Base-by-base conservation (phyloP, 805 yeast species). In the Saturnispora zaruensis region DNA sequence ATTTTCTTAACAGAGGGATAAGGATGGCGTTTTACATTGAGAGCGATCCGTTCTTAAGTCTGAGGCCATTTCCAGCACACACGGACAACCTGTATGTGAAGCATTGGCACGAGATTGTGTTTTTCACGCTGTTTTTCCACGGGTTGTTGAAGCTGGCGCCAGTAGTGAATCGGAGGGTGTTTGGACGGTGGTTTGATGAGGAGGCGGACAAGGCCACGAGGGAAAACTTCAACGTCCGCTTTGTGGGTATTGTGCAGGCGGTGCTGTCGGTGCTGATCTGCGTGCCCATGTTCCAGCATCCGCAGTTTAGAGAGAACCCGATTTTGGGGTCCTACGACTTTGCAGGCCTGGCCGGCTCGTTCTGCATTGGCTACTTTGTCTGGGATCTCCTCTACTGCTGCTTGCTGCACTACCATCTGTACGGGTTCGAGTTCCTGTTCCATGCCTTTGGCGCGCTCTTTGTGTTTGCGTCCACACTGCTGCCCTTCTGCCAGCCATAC, bases 181-280 rank as follows among this genome's bases (percentile, higher is more conserved):
- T 84, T 55, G 82, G 85, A 4, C 62, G 66, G 20, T 63, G 71
- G 51, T 89, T 89, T 67, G 37, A 53, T 13, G 47, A 49, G 6
- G 32, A 48, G 13, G 57, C 64, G 3, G 65, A 67, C 41, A 55
- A 60, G 23, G 77, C 77, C 57, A 71, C 75, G 38, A 77, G 74
- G 62, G 58, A 81, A 54, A 88, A 91, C 64, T 93, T 87, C 63
- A 96, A 93, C 65, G 86, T 90, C 58, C 98, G 93, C 65, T 74
- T 86, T 11, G 96, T 88, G 3, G 83, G 97, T 2, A 81, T 86
- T 79, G 78, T 89, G 18, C 97, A 93, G 65, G 79, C 93, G 45
- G 43, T 87, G 1, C 54, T 86, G 6, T 81, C 96, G 9, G 67
- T 87, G 24, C 62, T 63, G 7, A 61, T 79, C 7, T 72, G 85